Evolutionary conservation across 176 grass and related monocot species (phyloP).

Genomic region (Alloteropsis semialata): DNA sequence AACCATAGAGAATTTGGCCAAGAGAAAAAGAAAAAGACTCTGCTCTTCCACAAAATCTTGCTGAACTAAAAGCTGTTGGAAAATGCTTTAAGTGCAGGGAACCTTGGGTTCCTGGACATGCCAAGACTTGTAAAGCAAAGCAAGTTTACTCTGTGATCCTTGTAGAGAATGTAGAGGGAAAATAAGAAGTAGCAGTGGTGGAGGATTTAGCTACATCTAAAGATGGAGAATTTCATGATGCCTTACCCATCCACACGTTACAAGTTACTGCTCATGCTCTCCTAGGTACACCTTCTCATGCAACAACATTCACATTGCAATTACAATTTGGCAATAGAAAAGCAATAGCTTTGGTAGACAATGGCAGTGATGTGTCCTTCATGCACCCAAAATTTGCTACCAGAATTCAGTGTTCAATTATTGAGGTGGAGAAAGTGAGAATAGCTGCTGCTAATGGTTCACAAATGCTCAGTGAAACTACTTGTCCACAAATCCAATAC

Average conservation of each 20-base stretch:
- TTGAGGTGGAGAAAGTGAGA: no score
- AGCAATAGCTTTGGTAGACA: not conserved
- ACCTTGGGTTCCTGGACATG: no score
- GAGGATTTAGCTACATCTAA: fast-evolving
- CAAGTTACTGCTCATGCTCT: not conserved
- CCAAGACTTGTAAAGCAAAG: not conserved
- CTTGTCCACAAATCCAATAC: no score
- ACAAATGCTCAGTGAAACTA: no score
- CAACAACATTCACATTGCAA: not conserved
- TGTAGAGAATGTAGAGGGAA: fast-evolving
- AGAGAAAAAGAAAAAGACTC: no score
- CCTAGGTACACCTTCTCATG: fast-evolving
- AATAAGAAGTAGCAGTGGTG: not conserved
- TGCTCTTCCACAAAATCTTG: no score
- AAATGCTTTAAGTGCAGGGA: no score
- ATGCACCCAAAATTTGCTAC: not conserved
- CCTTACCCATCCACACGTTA: not conserved
- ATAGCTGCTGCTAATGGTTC: no score
- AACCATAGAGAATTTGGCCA: no score
- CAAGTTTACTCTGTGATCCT: not conserved
- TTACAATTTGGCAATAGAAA: fast-evolving
- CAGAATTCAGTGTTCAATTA: no score
- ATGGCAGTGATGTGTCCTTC: not conserved
- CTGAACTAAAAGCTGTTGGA: no score
- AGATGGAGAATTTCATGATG: not conserved